These are phyloP conservation scores for Venturia pyrina DNA, from an alignment of 2,329 filamentous ascomycete species.

Conservation along the genomic window DNA sequence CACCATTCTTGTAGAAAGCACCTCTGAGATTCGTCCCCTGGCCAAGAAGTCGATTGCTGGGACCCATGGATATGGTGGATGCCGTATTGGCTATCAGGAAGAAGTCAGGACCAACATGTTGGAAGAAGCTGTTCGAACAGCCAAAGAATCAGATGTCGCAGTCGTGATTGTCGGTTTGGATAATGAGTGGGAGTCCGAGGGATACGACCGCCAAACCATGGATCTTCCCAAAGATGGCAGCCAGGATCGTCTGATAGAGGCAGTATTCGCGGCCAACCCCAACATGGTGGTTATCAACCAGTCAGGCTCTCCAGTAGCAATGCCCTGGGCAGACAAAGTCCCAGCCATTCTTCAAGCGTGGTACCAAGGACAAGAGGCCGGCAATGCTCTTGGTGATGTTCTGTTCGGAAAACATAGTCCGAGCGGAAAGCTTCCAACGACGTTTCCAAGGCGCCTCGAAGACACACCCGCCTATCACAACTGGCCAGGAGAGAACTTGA, in stretches of 20 bases:
- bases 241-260: constrained; percentile 54
- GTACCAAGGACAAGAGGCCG: constrained; percentile 82
- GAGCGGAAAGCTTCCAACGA: constrained; percentile 63
- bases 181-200: constrained; percentile 66
- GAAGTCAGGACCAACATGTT: constrained; percentile 50
- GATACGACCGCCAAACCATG: constrained; percentile 53
- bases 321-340: constrained; percentile 59
- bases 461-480: constrained; percentile 63
- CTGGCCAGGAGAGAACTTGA: constrained; percentile 61
- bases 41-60: constrained; percentile 48
- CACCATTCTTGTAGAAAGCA: constrained; percentile 54
- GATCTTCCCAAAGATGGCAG: constrained; percentile 46
- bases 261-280: constrained; percentile 55
- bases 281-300: constrained; percentile 64
- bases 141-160: constrained; percentile 63
- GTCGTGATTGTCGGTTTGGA: constrained; percentile 71
- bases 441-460: constrained; percentile 50
- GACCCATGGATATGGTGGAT: constrained; percentile 60
- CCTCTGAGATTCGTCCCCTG: constrained; percentile 53
- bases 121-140: constrained; percentile 53
- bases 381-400: constrained; percentile 70
- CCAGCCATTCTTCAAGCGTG: constrained; percentile 64
- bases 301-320: constrained; percentile 60
- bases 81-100: constrained; percentile 61
- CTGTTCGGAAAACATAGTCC: constrained; percentile 66